phyloP scores from a whole-genome alignment of 768 basidiomycete genomes.

The Chalciporus piperatus region DNA sequence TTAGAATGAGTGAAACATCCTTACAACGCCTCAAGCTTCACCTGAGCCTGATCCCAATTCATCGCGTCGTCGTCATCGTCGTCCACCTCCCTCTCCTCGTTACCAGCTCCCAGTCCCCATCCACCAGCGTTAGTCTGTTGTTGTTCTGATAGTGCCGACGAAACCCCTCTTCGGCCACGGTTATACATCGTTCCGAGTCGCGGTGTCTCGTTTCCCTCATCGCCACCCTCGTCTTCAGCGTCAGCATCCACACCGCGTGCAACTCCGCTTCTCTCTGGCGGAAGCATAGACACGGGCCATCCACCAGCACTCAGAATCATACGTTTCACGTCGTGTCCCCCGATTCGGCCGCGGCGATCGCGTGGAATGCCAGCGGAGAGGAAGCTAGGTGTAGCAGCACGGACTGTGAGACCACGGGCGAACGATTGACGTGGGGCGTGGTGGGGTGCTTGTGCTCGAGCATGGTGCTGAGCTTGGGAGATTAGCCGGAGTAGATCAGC shows the following conservation, averaged over 20 bases:
- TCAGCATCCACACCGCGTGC: conserved; percentile 32
- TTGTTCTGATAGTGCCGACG: conserved; percentile 35
- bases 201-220: conserved; percentile 59
- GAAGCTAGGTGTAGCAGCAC: conserved; percentile 55
- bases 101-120: conserved; percentile 68
- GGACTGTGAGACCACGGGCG: conserved; percentile 25
- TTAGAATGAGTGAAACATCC: background rate
- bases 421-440: conserved; percentile 29
- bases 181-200: conserved; percentile 45
- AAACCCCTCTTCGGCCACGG: conserved; percentile 6
- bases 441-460: conserved; percentile 24
- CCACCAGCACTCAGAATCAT: conserved; percentile 31
- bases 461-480: conserved; percentile 48
- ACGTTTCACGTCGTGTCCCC: conserved; percentile 32
- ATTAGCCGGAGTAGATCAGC: conserved; percentile 62
- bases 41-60: conserved; percentile 74
- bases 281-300: conserved; percentile 12
- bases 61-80: conserved; percentile 63
- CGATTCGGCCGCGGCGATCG: conserved; percentile 77
- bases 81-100: conserved; percentile 58
- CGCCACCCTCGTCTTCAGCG: conserved; percentile 34
- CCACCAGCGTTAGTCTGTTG: conserved; percentile 56
- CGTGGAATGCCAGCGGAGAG: conserved; percentile 70
- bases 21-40: conserved; percentile 17
- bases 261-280: conserved; percentile 3